A percentile compares a stretch with the other conserved stretches of the same genome.
phyloP scores from a whole-genome alignment of 768 basidiomycete genomes.

The Trametes maxima region DNA sequence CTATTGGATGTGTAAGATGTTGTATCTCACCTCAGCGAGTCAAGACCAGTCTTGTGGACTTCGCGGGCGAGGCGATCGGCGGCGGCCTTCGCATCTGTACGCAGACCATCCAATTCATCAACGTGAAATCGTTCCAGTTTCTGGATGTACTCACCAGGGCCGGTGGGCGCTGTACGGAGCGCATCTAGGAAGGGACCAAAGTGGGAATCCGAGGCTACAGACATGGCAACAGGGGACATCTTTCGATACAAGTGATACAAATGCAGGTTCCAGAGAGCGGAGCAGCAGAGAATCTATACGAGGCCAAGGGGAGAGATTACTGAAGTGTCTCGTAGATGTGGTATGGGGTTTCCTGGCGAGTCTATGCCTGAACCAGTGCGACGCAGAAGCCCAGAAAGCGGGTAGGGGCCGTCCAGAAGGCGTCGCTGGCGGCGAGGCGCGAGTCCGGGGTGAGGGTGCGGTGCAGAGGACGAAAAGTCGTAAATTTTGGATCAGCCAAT shows the following conservation, averaged over 20 bases:
- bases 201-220: slow-evolving; percentile 43
- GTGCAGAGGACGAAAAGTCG: slow-evolving; percentile 14
- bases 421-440: slow-evolving; percentile 8
- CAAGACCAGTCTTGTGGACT: slow-evolving; percentile 62
- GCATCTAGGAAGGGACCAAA: slow-evolving; percentile 50
- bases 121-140: neutral
- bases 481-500: slow-evolving; percentile 16
- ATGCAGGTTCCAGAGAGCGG: slow-evolving; percentile 18
- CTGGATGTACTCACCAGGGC: slow-evolving; percentile 34
- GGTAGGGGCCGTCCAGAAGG: slow-evolving; percentile 1
- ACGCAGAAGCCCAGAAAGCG: neutral
- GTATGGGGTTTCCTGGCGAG: slow-evolving; percentile 3
- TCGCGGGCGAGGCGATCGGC: slow-evolving; percentile 79
- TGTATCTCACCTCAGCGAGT: slow-evolving; percentile 55
- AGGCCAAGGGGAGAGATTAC: slow-evolving; percentile 26
- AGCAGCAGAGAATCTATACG: slow-evolving; percentile 21
- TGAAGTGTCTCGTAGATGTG: slow-evolving; percentile 27
- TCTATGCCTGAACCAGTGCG: neutral
- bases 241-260: slow-evolving; percentile 31
- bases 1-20: neutral
- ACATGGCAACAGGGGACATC: slow-evolving; percentile 61
- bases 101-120: neutral
- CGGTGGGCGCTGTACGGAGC: slow-evolving; percentile 41
- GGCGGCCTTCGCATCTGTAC: slow-evolving; percentile 78
- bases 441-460: slow-evolving; percentile 1